Base-by-base conservation (phyloP, 2,329 filamentous ascomycete genomes). In the Talaromyces sp. region DNA sequence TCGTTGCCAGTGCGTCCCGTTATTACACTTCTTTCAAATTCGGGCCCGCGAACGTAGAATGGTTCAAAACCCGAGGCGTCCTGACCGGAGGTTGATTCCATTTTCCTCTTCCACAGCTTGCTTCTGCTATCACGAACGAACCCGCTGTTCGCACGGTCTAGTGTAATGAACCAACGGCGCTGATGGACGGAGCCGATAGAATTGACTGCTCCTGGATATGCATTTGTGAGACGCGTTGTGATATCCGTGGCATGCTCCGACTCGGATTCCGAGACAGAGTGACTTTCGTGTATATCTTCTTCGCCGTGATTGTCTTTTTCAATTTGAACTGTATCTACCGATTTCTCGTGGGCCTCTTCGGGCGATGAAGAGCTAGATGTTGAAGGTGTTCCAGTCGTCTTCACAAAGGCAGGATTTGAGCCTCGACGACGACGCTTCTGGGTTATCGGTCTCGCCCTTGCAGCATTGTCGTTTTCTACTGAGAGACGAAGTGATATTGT, bases 171-270 rank as follows among this genome's bases (percentile, higher is more conserved):
- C 87, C 86, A 89, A 41, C 78, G 77, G 5, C 86, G 79, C 68
- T 89, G 86, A 64, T 89, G 81, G 3, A 89, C 75, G 37, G 85
- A 88, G 5, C 81, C 83, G 40, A 89, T 85, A 2, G 78, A 81
- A 64, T 89, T 89, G 1, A 65, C 76, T 0, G 87, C 84, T 5
- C 87, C 86, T 0, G 81, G 73, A 64, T 89, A 89, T 4, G 86
- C 84, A 64, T 89, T 89, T 5, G 80, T 83, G 2, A 68, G 68
- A 7, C 83, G 80, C 22, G 87, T 80, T 28, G 80, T 71, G 39
- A 81, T 77, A 59, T 84, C 80, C 57, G 82, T 76, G 8, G 78
- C 17, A 13, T 15, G 66, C 63, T 81, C 77, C 5, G 62, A 58
- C 22, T 65, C 62, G 2, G 63, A 63, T 45, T 41, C 59, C 21